Evolutionary conservation across 495 filamentous ascomycete genomes (phyloP), one percentile per base, ranked within the genome.

Genomic region (Talaromyces ruber): DNA sequence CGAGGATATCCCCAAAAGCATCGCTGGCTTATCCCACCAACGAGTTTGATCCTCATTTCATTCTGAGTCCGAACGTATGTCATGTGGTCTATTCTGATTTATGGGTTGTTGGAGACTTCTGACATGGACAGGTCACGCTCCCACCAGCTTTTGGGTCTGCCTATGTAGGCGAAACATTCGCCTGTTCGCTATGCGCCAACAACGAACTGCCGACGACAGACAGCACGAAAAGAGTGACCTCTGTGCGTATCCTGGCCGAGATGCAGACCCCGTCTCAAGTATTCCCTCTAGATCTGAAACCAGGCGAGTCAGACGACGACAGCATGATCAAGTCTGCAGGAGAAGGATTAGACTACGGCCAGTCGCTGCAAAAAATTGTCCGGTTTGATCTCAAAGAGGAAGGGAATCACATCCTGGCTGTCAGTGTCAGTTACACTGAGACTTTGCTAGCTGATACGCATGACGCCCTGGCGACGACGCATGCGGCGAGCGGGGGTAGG

Each of bases 131-230:
- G 83, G 82, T 97, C 65, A 96, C 90, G n/a, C 85, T 98, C 3
- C 94, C 94, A 6, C 89, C 92, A 1, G 85, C 91, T 4, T 98
- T 98, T 71, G 94, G 92, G 59, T 90, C 90, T 9, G 92, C 93
- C 56, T 97, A 97, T 65, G 93, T 98, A 47, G 94, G 94, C 62
- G 93, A 98, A 77, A 92, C 89, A 1, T 98, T 98, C 73, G 84
- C 85, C 56, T 98, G 94, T 75, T 94, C 93, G 1, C 82, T 98
- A 24, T 96, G 92, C 76, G 93, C 90, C 8, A 97, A 94, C 78
- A 94, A 97, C 71, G 93, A 97, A 67, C 77, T 91, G 2, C 62
- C 72, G 8, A 69, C 67, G 53, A 66, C 71, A 56, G 73, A 74
- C 0, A 68, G 72, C 8, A 77, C 72, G 18, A 82, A 84, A 53